These are phyloP conservation scores for Ascosphaera aggregata DNA, from an alignment of 2,329 filamentous ascomycete species.

Conservation along the genomic window DNA sequence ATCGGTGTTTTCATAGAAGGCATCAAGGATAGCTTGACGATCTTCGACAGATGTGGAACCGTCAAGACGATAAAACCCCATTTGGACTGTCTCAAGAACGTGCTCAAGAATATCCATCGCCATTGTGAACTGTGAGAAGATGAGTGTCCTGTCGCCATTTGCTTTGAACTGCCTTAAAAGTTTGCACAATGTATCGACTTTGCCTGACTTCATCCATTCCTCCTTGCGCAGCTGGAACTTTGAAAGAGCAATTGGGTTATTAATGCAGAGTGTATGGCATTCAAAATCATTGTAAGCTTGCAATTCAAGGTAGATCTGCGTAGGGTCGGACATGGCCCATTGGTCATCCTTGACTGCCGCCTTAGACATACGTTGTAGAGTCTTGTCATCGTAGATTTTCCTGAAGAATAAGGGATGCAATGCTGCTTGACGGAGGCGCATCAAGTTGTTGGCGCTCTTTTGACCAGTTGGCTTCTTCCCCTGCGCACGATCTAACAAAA, in stretches of 20 bases:
- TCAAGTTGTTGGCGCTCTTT: constrained; percentile 45
- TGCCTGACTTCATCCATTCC: constrained; percentile 55
- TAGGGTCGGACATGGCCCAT: constrained; percentile 25
- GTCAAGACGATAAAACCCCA: constrained; percentile 68
- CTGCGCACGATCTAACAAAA: constrained; percentile 33
- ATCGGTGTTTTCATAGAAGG: constrained; percentile 49
- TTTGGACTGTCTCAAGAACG: constrained; percentile 47
- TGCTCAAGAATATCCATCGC: constrained; percentile 77
- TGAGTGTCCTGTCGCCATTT: constrained; percentile 65
- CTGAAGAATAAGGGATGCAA: constrained; percentile 81
- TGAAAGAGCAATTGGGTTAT: constrained; percentile 27
- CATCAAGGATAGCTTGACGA: constrained; percentile 70
- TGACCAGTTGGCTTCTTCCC: constrained; percentile 31
- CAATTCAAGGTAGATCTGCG: constrained; percentile 31
- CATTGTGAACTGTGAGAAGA: constrained; percentile 86
- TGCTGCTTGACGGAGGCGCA: constrained; percentile 77
- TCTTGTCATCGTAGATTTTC: constrained; percentile 51
- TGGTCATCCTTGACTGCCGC: constrained; percentile 48
- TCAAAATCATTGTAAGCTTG: constrained; percentile 35
- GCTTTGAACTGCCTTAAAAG: constrained; percentile 49
- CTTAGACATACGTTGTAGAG: constrained; percentile 52
- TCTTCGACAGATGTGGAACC: constrained; percentile 61
- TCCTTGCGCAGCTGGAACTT: constrained; percentile 34
- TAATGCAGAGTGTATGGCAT: constrained; percentile 32
- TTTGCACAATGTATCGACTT: constrained; percentile 58